Base-by-base conservation (phyloP, 1,284 basidiomycete genomes). In the Moniliophthora roreri region DNA sequence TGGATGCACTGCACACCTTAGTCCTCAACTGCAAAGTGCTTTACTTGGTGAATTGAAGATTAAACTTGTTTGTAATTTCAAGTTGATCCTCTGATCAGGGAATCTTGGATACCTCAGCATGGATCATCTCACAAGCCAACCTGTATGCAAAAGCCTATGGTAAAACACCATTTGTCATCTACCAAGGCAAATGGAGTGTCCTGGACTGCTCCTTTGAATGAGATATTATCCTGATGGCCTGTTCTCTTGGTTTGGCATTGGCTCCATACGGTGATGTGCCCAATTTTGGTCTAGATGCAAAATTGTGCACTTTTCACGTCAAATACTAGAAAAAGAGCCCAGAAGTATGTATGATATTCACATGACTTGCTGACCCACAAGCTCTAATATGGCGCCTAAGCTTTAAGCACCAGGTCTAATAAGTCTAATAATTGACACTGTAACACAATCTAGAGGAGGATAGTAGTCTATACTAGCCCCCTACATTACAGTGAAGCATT, bases 181-280 rank as follows among this genome's bases (percentile, higher is more conserved):
- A 80, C 64, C 79, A 82, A 63, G 81, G 81, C 24, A 60, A 60
- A 20, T 83, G 77, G 77, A 79, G 73, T 54, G 68, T 80, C 50
- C 63, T 71, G 58, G 55, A 60, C n/a, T 68, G 80, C 37, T 75
- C 75, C 52, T 71, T 81, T 52, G 80, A 83, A 66, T 66, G 78
- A 0, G 80, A 82, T 35, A 78, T 82, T 55, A 69, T 83, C 38
- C 80, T 79, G 13, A 80, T 83, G 80, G 74, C 73, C 3, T 71
- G 74, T 15, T 61, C 66, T n/a, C 67, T 82, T 75, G 67, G 66
- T 23, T 67, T 72, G 32, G 70, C 69, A 0, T 60, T 78, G 1
- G 72, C 71, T 2, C 75, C 75, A 11, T 78, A 71, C 70, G 69
- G 68, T 45, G 73, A 74, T 0, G 59, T 18, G n/a, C n/a, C n/a